A percentile compares a stretch with the other conserved stretches of the same genome.
Conservation (phyloP, 2,329 filamentous ascomycete genomes). For the Epichloe typhina region DNA sequence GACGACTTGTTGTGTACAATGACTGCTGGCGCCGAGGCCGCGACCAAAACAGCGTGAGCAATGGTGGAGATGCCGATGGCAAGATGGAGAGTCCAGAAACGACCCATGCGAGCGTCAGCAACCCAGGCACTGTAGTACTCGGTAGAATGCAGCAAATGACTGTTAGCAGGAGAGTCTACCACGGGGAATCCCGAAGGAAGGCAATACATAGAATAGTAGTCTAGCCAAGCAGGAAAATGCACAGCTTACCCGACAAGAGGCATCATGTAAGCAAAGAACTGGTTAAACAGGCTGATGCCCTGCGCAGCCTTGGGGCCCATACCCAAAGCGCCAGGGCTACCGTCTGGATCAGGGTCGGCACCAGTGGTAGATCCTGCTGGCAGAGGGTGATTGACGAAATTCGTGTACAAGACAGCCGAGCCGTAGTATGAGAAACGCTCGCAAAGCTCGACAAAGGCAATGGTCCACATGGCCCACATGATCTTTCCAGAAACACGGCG, state of each 20-base stretch:
- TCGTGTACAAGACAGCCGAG: conserved; percentile 53
- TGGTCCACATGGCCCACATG: conserved; percentile 52
- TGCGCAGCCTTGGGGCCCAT: conserved; percentile 44
- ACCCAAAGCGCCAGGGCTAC: conserved; percentile 38
- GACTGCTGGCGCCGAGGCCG: conserved; percentile 49
- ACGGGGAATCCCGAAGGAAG: no score
- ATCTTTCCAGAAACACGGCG: conserved; percentile 51
- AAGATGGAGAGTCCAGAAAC: conserved; percentile 59
- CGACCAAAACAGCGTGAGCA: conserved; percentile 53
- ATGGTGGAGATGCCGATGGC: conserved; percentile 52
- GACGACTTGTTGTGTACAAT: conserved; percentile 44
- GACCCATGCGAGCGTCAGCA: conserved; percentile 59
- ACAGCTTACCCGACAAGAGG: conserved; percentile 37
- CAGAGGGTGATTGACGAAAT: conserved; percentile 46
- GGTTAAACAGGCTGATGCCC: conserved; percentile 38
- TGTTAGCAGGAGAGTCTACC: background rate
- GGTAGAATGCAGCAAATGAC: background rate
- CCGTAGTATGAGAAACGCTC: conserved; percentile 73
- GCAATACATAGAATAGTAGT: no score
- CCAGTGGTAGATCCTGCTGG: conserved; percentile 42
- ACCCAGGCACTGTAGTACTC: conserved; percentile 30
- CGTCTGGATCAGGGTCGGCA: conserved; percentile 22
- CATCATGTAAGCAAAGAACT: conserved; percentile 49
- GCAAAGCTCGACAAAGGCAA: conserved; percentile 61
- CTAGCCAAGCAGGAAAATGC: no score